Evolutionary conservation across 106 monocot species (phyloP), one percentile per base, ranked within the genome.

Genomic region (Dendrobium nobile): DNA sequence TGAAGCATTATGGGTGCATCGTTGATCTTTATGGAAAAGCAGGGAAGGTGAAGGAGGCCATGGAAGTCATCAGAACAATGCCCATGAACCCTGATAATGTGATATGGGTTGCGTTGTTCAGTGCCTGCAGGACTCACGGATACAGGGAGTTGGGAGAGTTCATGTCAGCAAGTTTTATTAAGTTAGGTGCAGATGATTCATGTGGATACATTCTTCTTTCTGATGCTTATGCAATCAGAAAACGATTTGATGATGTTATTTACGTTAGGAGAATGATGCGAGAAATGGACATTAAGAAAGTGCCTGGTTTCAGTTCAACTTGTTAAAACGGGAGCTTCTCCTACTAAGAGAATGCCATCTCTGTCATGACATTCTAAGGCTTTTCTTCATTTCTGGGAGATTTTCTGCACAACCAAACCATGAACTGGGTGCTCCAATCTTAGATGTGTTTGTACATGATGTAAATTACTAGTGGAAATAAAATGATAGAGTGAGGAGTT

Each of bases 1-100:
- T 88, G 22, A 82, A 88, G 68, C 88, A 88, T 73, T 88, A 82
- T 56, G 88, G 82, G 7, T 85, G 85, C 73, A 72, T 88, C 43
- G 77, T 85, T 16, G 88, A 88, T 75, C 88, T 88, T 47, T 85
- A 77, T 22, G 85, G 77, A 1, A 58, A 83, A 28, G 80, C 88
- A 9, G 88, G 88, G 15, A 42, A 37, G 20, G 7, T 88, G 2
- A 3, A 41, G 44, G 88, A 85, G 74, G 88, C 85, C 7, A 43
- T 83, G 58, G 56, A 44, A 9, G 7, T 88, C 65, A 65, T 85
- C 3, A 65, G 54, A 19, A 0, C 59, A 10, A 88, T 88, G 88
- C 85, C 80, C 0, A 55, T 88, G 78, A 44, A 80, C 54, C 85
- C 88, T 17, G 88, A 88, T 77, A 58, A 24, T 5, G 65, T 78